A percentile compares a stretch with the other conserved stretches of the same genome.
Conservation (phyloP, 202 grass and related monocot species). For the Bolboschoenoplectus hybrid region DNA sequence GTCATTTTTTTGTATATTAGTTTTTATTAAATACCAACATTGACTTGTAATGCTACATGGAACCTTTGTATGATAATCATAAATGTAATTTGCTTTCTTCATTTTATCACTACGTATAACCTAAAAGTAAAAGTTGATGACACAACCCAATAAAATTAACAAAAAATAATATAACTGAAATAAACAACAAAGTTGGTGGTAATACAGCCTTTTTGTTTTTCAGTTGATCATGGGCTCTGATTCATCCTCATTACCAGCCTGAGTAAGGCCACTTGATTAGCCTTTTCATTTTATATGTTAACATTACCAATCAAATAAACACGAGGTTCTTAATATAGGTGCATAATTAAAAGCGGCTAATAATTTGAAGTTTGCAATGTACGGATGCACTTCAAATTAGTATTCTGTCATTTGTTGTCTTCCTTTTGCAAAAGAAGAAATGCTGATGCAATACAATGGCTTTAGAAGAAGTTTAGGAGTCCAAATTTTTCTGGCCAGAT, state of each 20-base stretch:
- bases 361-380: neutral
- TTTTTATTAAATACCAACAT: too few species aligned
- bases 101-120: too few species aligned
- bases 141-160: too few species aligned
- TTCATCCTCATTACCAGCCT: neutral
- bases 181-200: neutral
- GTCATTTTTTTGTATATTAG: too few species aligned
- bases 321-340: neutral
- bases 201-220: neutral
- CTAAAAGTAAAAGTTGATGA: too few species aligned
- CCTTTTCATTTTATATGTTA: neutral
- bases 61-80: too few species aligned
- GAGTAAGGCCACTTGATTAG: neutral
- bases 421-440: constrained; percentile 5
- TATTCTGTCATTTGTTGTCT: neutral
- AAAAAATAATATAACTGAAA: too few species aligned
- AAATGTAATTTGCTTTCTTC: too few species aligned
- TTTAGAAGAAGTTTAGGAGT: neutral
- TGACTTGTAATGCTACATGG: too few species aligned
- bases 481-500: neutral
- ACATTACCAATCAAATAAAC: neutral
- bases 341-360: neutral
- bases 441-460: neutral
- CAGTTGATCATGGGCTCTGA: neutral
- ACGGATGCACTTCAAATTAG: constrained; percentile 3